phyloP scores from a whole-genome alignment of 495 filamentous ascomycete genomes.

The Amorphotheca resinae region DNA sequence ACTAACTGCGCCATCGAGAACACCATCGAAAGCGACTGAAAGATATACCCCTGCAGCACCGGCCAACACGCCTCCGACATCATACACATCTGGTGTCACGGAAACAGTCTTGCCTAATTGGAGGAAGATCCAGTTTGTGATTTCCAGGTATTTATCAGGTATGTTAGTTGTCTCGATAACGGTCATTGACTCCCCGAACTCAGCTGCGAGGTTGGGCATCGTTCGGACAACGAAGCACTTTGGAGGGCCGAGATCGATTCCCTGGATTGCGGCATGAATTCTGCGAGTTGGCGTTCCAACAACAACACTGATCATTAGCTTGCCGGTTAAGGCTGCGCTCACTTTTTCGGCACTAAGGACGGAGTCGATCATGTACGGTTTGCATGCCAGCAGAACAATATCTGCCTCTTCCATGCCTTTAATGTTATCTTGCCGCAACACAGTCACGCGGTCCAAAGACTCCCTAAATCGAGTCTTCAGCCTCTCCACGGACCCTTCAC shows the following conservation, averaged over 20 bases:
- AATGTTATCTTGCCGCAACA: conserved; percentile 12
- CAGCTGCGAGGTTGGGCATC: conserved; percentile 63
- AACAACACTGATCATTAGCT: conserved; percentile 72
- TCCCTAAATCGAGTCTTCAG: conserved; percentile 14
- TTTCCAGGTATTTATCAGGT: conserved; percentile 31
- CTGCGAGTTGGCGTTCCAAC: conserved; percentile 51
- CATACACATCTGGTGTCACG: conserved; percentile 36
- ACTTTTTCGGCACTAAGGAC: conserved; percentile 55
- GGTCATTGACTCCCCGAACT: conserved; percentile 69
- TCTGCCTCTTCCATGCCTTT: conserved; percentile 10
- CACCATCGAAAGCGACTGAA: conserved; percentile 60
- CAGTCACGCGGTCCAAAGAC: background rate
- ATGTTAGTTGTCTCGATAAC: conserved; percentile 50
- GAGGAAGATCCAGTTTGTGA: conserved; percentile 67
- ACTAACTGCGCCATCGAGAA: conserved; percentile 65
- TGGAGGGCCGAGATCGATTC: conserved; percentile 28
- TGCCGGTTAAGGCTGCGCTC: conserved; percentile 55
- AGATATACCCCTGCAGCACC: conserved; percentile 69
- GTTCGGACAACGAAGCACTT: conserved; percentile 42
- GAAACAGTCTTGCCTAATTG: conserved; percentile 27
- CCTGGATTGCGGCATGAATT: conserved; percentile 13
- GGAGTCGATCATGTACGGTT: conserved; percentile 58
- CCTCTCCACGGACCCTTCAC: conserved; percentile 39
- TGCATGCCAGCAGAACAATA: conserved; percentile 57
- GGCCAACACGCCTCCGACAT: conserved; percentile 59